Conservation (phyloP, 1,284 basidiomycete genomes). For the Lentinula novae-zelandiae region DNA sequence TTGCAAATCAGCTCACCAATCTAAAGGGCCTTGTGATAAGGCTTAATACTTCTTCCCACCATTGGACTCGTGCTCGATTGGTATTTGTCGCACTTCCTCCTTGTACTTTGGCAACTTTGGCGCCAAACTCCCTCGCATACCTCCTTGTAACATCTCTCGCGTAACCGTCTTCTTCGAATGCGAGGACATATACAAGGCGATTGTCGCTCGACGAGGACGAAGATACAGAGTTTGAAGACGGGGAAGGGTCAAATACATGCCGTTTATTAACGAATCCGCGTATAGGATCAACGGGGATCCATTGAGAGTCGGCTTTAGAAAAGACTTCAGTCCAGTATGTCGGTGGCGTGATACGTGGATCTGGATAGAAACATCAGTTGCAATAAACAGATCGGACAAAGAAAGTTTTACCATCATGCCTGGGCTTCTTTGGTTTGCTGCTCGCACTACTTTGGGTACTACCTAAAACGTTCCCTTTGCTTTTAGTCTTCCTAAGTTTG, state of each 20-base stretch:
- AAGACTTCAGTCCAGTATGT: slow-evolving; percentile 99
- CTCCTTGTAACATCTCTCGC: slow-evolving; percentile 73
- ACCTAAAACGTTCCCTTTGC: slow-evolving; percentile 41
- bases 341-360: slow-evolving; percentile 70
- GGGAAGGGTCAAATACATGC: slow-evolving; percentile 79
- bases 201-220: slow-evolving; percentile 47
- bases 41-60: slow-evolving; percentile 78
- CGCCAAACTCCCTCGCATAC: slow-evolving; percentile 80
- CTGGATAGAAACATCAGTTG: slow-evolving; percentile 21
- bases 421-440: slow-evolving; percentile 1
- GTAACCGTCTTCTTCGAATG: slow-evolving; percentile 88
- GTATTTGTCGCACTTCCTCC: slow-evolving; percentile 46
- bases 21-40: slow-evolving; percentile 72
- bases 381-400: background rate
- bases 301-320: slow-evolving; percentile 86
- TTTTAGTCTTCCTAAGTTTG: slow-evolving; percentile 51
- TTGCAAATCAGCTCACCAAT: slow-evolving; percentile 49
- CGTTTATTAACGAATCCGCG: slow-evolving; percentile 78
- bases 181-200: slow-evolving; percentile 90
- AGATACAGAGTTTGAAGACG: background rate
- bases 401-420: background rate
- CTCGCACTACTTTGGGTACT: slow-evolving; percentile 1
- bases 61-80: slow-evolving; percentile 64
- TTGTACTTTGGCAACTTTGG: slow-evolving; percentile 82
- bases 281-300: slow-evolving; percentile 92